A percentile compares a stretch with the other conserved stretches of the same genome.
phyloP scores from a whole-genome alignment of 345 rosid genomes.

The Boechera divaricarpa region DNA sequence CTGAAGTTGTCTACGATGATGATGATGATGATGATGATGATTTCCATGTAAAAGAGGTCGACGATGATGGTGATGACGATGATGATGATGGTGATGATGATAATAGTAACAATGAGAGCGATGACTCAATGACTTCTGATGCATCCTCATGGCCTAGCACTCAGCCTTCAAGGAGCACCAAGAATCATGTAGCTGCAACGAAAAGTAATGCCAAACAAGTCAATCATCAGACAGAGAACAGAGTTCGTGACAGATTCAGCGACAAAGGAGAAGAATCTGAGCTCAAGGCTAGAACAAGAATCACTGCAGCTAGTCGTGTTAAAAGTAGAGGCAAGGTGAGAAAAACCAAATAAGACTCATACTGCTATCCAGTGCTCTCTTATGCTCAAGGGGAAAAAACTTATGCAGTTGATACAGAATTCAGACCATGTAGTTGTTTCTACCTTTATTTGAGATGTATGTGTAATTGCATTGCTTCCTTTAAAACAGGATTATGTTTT shows the following conservation, averaged over 20 bases:
- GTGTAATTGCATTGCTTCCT: constrained; percentile 34
- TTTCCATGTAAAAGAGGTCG: constrained; percentile 19
- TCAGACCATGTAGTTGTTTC: constrained; percentile 24
- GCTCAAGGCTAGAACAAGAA: constrained; percentile 46
- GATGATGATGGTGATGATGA: constrained; percentile 28
- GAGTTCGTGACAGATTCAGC: constrained; percentile 42
- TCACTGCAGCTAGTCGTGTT: constrained; percentile 53
- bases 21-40: constrained; percentile 35
- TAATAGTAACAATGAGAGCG: constrained; percentile 50
- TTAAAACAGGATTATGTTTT: constrained; percentile 26
- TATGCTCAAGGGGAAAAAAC: not conserved
- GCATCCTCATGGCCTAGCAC: constrained; percentile 74
- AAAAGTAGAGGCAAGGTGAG: constrained; percentile 55
- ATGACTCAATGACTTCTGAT: constrained; percentile 83
- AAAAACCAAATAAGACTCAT: constrained; percentile 44
- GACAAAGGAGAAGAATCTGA: constrained; percentile 44
- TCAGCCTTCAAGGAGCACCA: constrained; percentile 43
- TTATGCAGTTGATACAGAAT: constrained; percentile 22
- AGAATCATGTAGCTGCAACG: constrained; percentile 45
- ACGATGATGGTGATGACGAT: constrained; percentile 18
- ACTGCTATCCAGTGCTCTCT: constrained; percentile 22
- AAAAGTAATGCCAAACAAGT: constrained; percentile 44
- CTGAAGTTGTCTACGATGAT: constrained; percentile 36
- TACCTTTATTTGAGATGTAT: constrained; percentile 19
- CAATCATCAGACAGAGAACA: constrained; percentile 44